Evolutionary conservation across 495 filamentous ascomycete species (phyloP), one percentile per base, ranked within the genome.

Genomic region (Aspergillus sclerotiicarbonarius): DNA sequence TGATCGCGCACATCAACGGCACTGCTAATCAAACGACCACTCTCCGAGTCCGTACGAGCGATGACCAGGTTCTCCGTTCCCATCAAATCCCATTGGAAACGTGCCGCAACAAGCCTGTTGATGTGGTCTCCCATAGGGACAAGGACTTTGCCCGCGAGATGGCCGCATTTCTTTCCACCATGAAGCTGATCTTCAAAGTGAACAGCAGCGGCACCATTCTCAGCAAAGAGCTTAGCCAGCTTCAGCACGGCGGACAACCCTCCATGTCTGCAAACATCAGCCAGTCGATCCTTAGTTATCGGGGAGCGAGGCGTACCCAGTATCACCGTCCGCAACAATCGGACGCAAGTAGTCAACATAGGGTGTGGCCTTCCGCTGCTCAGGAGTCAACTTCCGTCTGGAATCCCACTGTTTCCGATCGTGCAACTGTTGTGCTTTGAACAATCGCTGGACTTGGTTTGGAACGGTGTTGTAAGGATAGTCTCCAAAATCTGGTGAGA

Each of bases 391-490:
- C 67, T 89, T 88, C 48, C 90, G 82, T 37, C 94, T 77, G 21
- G 83, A 74, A 78, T 95, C 91, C 87, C 88, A 97, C 62, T 96
- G 90, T 75, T 94, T 96, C 35, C 95, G 87, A 71, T 98, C 94
- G 68, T 98, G 94, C 78, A 98, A 83, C 53, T 91, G 90, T 71
- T 98, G 94, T 6, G 94, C 95, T 74, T 98, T 98, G 76, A 93
- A 90, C 56, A 98, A 72, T 57, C 94, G 82, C 75, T 98, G 90
- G 9, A 98, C 94, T 72, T 98, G 94, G 73, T 98, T 98, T 15
- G 94, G 94, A 5, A 98, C 94, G 0, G 94, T 98, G 68, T 97
- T 96, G 73, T 98, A 98, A 2, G 94, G 94, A 72, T 98, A 98
- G 69, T 98, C 94, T 58, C 94, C 94, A 68, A 98, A 95, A 69